Conservation (phyloP, 2,329 filamentous ascomycete genomes). For the Monosporascus ibericus region DNA sequence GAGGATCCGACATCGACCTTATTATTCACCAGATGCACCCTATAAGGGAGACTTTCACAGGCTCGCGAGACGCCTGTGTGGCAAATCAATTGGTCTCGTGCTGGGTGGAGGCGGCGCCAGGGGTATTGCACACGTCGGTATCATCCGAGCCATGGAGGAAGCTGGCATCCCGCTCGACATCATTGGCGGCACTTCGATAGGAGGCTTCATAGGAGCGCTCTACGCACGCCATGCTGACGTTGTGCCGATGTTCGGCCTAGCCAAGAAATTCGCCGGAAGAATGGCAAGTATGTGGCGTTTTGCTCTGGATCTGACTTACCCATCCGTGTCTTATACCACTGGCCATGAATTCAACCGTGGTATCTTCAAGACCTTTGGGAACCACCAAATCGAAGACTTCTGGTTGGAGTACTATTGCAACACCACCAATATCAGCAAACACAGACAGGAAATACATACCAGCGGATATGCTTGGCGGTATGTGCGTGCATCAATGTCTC, state of each 20-base stretch:
- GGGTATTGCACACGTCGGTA: constrained; percentile 86
- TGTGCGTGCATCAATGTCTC: constrained; percentile 91
- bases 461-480: constrained; percentile 98
- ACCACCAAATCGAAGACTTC: constrained; percentile 96
- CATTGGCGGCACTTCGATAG: constrained; percentile 92
- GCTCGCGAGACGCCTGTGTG: constrained; percentile 80
- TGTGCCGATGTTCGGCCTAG: constrained; percentile 91
- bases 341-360: constrained; percentile 98
- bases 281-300: constrained; percentile 99
- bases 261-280: constrained; percentile 96
- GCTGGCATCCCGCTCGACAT: constrained; percentile 94
- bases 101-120: constrained; percentile 89
- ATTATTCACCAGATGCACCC: constrained; percentile 86
- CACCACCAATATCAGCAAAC: constrained; percentile 97
- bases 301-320: constrained; percentile 90
- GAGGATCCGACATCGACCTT: constrained; percentile 78
- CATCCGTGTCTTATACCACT: constrained; percentile 93
- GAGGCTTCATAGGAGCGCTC: constrained; percentile 87
- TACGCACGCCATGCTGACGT: constrained; percentile 96
- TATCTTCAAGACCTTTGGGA: constrained; percentile 97
- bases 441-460: constrained; percentile 84
- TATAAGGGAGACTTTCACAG: constrained; percentile 97
- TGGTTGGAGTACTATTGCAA: constrained; percentile 99
- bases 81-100: constrained; percentile 90
- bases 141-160: constrained; percentile 92